phyloP scores from a whole-genome alignment of 139 green algal species.

The Haematococcus sp. region DNA sequence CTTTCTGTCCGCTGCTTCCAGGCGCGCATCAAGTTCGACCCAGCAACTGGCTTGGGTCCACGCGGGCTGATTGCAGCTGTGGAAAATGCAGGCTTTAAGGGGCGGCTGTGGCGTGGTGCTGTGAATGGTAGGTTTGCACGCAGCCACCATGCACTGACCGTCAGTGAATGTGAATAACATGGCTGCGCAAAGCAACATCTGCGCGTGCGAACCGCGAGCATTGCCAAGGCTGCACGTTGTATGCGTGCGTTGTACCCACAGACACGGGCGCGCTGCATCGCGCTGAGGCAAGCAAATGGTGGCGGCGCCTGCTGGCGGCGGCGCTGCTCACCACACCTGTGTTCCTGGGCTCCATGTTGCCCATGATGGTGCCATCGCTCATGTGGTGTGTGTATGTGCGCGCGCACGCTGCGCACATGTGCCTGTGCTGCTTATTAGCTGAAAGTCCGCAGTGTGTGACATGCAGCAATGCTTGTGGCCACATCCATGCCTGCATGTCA shows the following conservation, averaged over 20 bases:
- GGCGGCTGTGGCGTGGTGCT: constrained; percentile 23
- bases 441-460: no score
- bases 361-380: constrained; percentile 32
- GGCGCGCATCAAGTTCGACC: constrained; percentile 13
- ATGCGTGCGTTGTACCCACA: constrained; percentile 6
- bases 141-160: no score
- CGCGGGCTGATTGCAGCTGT: constrained; percentile 70
- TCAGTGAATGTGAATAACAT: no score
- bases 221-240: no score
- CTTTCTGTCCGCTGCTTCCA: no score
- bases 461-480: no score
- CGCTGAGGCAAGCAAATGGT: constrained; percentile 52
- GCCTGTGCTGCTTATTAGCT: no score
- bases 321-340: constrained; percentile 64
- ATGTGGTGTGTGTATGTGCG: not conserved
- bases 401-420: not conserved
- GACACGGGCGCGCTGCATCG: constrained; percentile 5
- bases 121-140: not conserved
- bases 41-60: constrained; percentile 47
- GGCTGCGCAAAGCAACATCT: no score
- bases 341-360: constrained; percentile 73
- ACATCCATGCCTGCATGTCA: no score
- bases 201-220: no score
- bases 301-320: constrained; percentile 29
- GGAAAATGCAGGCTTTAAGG: constrained; percentile 51